Percentiles rank a stretch among this genome's conserved stretches.
phyloP scores from a whole-genome alignment of 2,329 filamentous ascomycete species.

The Phaeosphaeria sp. region DNA sequence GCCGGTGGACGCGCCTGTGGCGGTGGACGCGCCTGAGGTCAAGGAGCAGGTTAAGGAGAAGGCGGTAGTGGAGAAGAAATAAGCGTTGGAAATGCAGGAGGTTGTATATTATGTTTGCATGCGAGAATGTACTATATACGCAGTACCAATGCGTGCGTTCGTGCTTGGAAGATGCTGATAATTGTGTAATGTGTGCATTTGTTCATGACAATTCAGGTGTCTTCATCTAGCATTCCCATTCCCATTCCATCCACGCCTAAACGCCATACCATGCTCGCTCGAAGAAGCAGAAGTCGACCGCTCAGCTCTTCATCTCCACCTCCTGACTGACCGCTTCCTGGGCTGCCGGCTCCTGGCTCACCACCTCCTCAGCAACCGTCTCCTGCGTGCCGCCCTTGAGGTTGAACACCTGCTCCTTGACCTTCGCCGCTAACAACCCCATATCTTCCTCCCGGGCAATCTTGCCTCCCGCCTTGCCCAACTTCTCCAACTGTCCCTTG shows the following conservation, averaged over 20 bases:
- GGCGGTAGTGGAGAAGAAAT: neutral
- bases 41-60: neutral
- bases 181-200: neutral
- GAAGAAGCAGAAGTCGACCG: neutral
- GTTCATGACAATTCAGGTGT: too few relatives aligned
- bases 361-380: too few relatives aligned
- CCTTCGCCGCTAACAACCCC: conserved; percentile 67
- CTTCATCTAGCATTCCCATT: neutral
- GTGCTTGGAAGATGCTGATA: neutral
- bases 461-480: conserved; percentile 67
- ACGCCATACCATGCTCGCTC: conserved; percentile 7
- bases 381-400: conserved; percentile 12
- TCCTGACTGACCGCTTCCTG: conserved; percentile 18
- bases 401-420: conserved; percentile 69
- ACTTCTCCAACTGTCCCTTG: conserved; percentile 61
- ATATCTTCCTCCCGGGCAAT: conserved; percentile 68
- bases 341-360: too few relatives aligned
- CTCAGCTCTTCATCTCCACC: conserved; percentile 43
- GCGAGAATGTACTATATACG: neutral
- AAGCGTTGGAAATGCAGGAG: neutral
- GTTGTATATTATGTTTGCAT: neutral
- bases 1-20: neutral
- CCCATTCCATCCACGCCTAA: conserved; percentile 2
- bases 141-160: neutral
- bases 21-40: neutral